Percentiles rank a stretch among this genome's conserved stretches.
Evolutionary conservation across 371 early-diverging fungal species (phyloP).

Genomic region (Smittium culicis): DNA sequence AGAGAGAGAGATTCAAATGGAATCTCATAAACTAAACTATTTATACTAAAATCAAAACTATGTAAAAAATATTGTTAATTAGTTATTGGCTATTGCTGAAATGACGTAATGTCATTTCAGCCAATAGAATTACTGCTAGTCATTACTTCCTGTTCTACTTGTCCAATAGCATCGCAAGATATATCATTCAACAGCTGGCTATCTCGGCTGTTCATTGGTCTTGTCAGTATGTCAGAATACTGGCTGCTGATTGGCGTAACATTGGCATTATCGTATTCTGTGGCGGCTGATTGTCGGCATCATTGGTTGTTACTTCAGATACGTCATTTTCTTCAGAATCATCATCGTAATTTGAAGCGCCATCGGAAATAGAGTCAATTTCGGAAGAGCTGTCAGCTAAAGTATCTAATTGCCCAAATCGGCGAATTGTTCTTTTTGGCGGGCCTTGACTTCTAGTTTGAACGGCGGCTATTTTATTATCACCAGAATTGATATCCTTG

Average conservation of each 20-base stretch:
- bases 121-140: neutral
- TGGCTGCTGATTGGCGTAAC: conserved; percentile 1
- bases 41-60: neutral
- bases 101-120: neutral
- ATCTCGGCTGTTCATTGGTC: neutral
- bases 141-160: neutral
- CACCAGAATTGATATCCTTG: neutral
- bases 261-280: neutral
- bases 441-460: neutral
- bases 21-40: neutral
- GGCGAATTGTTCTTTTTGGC: neutral
- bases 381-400: conserved; percentile 1
- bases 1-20: neutral
- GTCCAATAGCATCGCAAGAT: neutral
- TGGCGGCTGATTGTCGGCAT: neutral
- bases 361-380: conserved; percentile 1
- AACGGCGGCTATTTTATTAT: neutral
- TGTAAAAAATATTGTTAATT: neutral
- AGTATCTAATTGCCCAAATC: neutral
- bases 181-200: neutral
- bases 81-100: conserved; percentile 1
- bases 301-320: conserved; percentile 1
- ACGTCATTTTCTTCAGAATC: neutral
- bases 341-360: neutral
- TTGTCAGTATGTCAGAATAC: neutral